A percentile compares a stretch with the other conserved stretches of the same genome.
These are phyloP conservation scores for Brassica hybrid DNA, from an alignment of 441 rosid genomes.

Conservation along the genomic window DNA sequence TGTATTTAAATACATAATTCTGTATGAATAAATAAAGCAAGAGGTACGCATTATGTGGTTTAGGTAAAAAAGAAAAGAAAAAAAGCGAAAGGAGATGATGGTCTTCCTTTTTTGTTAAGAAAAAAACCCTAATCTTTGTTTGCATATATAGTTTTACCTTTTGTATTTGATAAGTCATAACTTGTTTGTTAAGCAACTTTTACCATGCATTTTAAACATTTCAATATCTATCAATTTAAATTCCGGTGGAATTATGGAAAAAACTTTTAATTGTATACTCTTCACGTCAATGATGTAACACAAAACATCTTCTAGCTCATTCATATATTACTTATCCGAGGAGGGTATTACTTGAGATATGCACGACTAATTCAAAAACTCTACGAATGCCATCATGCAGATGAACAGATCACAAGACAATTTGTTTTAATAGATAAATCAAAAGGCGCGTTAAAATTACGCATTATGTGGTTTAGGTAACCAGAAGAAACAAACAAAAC, in stretches of 20 bases:
- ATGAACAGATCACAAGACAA: background rate
- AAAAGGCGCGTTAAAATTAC: constrained; percentile 29
- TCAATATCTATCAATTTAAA: background rate
- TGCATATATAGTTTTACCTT: background rate
- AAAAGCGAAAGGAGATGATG: constrained; percentile 9
- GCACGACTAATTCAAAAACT: background rate
- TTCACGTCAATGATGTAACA: constrained; percentile 8
- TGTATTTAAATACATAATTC: background rate
- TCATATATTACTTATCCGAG: background rate
- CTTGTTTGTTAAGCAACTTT: constrained; percentile 32
- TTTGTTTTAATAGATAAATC: background rate
- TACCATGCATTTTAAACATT: background rate
- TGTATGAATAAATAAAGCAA: constrained; percentile 6
- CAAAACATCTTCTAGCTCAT: background rate
- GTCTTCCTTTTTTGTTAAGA: background rate
- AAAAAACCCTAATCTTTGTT: constrained; percentile 12
- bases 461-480: constrained; percentile 36
- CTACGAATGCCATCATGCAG: background rate
- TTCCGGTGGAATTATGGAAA: background rate
- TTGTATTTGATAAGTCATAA: background rate
- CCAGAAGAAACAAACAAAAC: background rate
- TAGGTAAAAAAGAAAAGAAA: constrained; percentile 4
- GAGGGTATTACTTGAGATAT: background rate
- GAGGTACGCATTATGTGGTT: constrained; percentile 30
- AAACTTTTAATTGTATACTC: background rate